Percentiles rank a stretch among this genome's conserved stretches.
phyloP scores from a whole-genome alignment of 2,329 filamentous ascomycete genomes.

The Ophiocordyceps robertsii region DNA sequence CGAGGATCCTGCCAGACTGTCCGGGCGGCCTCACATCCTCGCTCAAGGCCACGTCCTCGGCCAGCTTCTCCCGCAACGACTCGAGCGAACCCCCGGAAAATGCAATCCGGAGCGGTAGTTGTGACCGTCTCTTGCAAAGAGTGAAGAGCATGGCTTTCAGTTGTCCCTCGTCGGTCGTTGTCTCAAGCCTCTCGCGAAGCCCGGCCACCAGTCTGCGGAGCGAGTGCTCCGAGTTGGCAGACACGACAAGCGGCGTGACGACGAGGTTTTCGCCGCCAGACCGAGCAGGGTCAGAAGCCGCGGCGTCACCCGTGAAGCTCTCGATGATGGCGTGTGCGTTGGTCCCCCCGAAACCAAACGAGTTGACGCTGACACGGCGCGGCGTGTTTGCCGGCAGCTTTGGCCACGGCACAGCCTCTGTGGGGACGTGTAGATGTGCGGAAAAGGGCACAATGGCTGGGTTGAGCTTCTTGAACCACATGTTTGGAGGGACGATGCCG shows the following conservation, averaged over 20 bases:
- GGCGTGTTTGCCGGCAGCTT: not conserved
- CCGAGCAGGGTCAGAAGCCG: not conserved
- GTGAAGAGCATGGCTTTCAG: not conserved
- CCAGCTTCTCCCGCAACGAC: not conserved
- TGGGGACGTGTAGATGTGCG: constrained; percentile 8
- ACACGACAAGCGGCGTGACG: not conserved
- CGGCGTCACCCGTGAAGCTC: not conserved
- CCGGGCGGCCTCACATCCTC: not conserved
- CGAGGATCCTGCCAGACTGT: constrained; percentile 5
- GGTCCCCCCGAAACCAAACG: constrained; percentile 35
- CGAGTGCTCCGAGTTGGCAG: not conserved
- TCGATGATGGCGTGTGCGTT: constrained; percentile 29
- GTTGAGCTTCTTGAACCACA: constrained; percentile 14
- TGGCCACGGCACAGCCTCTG: constrained; percentile 10
- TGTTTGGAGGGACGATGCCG: constrained; percentile 15
- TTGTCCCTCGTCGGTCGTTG: not conserved
- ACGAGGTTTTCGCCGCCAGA: not conserved
- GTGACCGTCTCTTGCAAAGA: not conserved
- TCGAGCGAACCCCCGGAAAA: not conserved
- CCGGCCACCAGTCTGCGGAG: not conserved
- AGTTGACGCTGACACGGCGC: constrained; percentile 30
- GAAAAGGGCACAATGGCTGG: constrained; percentile 12
- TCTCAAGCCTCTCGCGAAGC: not conserved
- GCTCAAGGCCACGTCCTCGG: not conserved
- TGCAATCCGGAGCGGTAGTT: not conserved